These are phyloP conservation scores for Neopestalotiopsis rosae DNA, from an alignment of 2,329 filamentous ascomycete genomes.

Conservation along the genomic window DNA sequence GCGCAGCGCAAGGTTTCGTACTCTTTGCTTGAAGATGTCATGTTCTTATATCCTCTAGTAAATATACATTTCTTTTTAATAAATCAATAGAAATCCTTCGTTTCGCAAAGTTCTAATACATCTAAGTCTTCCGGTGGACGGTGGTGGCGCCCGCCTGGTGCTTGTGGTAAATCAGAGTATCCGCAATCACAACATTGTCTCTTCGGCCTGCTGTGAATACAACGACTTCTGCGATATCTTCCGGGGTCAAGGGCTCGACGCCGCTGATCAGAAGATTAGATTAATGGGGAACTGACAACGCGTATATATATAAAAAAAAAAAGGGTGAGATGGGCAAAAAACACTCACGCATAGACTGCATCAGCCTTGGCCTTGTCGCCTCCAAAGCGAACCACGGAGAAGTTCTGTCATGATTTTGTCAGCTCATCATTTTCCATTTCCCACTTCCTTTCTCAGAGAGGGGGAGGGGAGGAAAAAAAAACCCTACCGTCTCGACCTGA, in stretches of 20 bases:
- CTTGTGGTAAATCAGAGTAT: slow-evolving; percentile 76
- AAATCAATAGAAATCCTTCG: background rate
- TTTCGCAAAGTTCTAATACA: background rate
- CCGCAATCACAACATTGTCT: slow-evolving; percentile 82
- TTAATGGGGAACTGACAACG: background rate
- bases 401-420: slow-evolving; percentile 52
- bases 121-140: slow-evolving; percentile 34
- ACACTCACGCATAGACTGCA: slow-evolving; percentile 67
- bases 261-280: slow-evolving; percentile 30
- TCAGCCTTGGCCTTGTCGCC: slow-evolving; percentile 81
- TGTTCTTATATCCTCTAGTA: slow-evolving; percentile 18
- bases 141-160: slow-evolving; percentile 62
- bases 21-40: too few species aligned
- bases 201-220: slow-evolving; percentile 78
- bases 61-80: slow-evolving; percentile 19
- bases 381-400: slow-evolving; percentile 76
- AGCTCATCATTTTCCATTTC: background rate
- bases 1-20: too few species aligned
- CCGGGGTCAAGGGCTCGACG: slow-evolving; percentile 72
- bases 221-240: slow-evolving; percentile 79
- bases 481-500: slow-evolving; percentile 71
- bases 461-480: background rate
- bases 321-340: background rate
- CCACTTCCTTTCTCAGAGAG: background rate
- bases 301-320: too few species aligned